A percentile compares a stretch with the other conserved stretches of the same genome.
These are phyloP conservation scores for Aspergillus sp. DNA, from an alignment of 2,329 filamentous ascomycete species.

Conservation along the genomic window DNA sequence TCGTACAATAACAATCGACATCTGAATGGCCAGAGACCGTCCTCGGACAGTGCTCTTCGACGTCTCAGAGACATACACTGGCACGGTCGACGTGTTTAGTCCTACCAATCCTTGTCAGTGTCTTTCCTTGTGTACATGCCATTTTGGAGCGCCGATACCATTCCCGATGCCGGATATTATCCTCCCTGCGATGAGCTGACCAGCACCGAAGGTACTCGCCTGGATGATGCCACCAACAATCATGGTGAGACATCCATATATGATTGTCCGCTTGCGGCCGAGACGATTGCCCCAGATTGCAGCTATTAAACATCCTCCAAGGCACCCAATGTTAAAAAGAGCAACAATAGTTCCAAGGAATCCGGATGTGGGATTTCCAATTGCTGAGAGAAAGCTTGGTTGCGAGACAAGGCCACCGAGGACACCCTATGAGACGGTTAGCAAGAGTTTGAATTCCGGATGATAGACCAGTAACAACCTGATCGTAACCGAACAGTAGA, in stretches of 20 bases:
- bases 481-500: slow-evolving; percentile 24
- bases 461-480: background rate
- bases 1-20: background rate
- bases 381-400: slow-evolving; percentile 17
- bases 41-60: background rate
- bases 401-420: slow-evolving; percentile 21
- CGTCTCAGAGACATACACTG: background rate
- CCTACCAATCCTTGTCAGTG: background rate
- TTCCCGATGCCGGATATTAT: slow-evolving; percentile 48
- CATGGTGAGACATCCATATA: slow-evolving; percentile 25
- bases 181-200: slow-evolving; percentile 51
- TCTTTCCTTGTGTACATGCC: too few relatives aligned
- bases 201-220: slow-evolving; percentile 44
- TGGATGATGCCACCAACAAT: slow-evolving; percentile 50
- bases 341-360: slow-evolving; percentile 48
- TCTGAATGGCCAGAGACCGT: background rate
- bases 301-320: slow-evolving; percentile 1
- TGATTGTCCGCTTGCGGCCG: slow-evolving; percentile 1
- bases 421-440: too few relatives aligned
- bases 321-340: slow-evolving; percentile 46
- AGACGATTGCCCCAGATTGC: background rate
- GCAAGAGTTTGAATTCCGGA: too few relatives aligned
- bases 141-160: too few relatives aligned
- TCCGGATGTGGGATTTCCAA: slow-evolving; percentile 15
- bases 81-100: background rate